Base-by-base conservation (phyloP, 495 filamentous ascomycete species). In the Lasiosphaeriaceae sp. region DNA sequence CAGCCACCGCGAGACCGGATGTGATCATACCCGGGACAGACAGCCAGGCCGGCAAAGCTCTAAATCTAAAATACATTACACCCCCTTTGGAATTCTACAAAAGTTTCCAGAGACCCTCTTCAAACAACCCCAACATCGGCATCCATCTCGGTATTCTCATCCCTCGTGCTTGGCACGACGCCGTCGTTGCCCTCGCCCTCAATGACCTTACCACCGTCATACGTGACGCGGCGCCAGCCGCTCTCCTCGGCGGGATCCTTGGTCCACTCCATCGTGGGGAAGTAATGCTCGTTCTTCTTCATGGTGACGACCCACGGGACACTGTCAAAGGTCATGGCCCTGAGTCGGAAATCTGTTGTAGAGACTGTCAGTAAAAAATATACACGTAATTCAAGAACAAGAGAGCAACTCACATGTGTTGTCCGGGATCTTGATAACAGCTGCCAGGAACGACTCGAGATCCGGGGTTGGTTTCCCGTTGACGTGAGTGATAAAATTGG, bases 251-350 rank as follows among this genome's bases (percentile, higher is more conserved):
- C 73, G 11, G 77, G 60, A 52, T 93, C 88, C 65, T 92, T 92
- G 65, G 88, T 80, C 69, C 90, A 92, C 71, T 96, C 90, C 68
- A 90, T 87, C 57, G 89, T 93, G 11, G 90, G 90, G 81, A 96
- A 96, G 68, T 99, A 99, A 72, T 99, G 94, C 70, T 99, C 95
- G 69, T 96, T 95, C 84, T 99, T 99, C 85, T 99, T 99, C 86
- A 99, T 97, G 23, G 93, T 97, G 19, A 94, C 89, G 22, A 97
- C 90, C 88, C 92, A 99, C 14, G 92, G 93, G 16, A 97, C 91
- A 59, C 94, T 95, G 68, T 99, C 94, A 65, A 97, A 99, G 2
- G 94, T 97, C 67, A 96, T 89, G 11, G 92, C 90, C 58, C 89
- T 87, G 14, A 99, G 79, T 21, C 95, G 84, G 85, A 98, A 97